phyloP scores from a whole-genome alignment of 306 rosid species.

The Rosa chinensis region DNA sequence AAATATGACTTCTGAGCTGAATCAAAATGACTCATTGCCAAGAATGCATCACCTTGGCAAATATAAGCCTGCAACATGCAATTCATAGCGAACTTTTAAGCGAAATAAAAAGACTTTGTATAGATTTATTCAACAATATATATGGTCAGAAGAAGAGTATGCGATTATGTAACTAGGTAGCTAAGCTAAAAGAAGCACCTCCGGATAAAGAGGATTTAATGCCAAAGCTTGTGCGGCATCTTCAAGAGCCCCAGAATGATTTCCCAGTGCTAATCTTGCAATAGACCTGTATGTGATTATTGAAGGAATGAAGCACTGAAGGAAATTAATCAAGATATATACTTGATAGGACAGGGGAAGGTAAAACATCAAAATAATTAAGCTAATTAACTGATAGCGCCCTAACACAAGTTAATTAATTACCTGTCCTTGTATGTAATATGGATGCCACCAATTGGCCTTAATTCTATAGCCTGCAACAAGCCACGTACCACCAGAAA shows the following conservation, averaged over 20 bases:
- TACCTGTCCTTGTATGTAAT: constrained; percentile 69
- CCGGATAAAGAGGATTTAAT: constrained; percentile 56
- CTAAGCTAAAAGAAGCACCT: constrained; percentile 46
- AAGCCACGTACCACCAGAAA: background rate
- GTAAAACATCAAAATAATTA: background rate
- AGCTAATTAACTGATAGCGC: background rate
- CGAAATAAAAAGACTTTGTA: background rate
- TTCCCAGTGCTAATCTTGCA: constrained; percentile 64
- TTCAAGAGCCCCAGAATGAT: constrained; percentile 66
- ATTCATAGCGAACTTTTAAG: background rate
- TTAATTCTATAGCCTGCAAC: constrained; percentile 74
- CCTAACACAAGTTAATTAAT: background rate
- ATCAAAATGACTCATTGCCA: constrained; percentile 58
- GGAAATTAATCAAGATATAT: background rate
- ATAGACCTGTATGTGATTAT: constrained; percentile 50
- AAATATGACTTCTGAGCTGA: constrained; percentile 68
- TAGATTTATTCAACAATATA: background rate
- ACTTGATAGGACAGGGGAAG: background rate
- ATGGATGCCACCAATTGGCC: constrained; percentile 76
- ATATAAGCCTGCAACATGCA: constrained; percentile 66
- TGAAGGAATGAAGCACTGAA: background rate
- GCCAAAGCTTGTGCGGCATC: constrained; percentile 68
- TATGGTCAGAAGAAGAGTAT: background rate
- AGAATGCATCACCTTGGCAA: constrained; percentile 73
- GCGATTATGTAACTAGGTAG: background rate